Evolutionary conservation across 192 early-diverging fungal genomes (phyloP), one percentile per base, ranked within the genome.

Genomic region (Chytriomyces confervae): DNA sequence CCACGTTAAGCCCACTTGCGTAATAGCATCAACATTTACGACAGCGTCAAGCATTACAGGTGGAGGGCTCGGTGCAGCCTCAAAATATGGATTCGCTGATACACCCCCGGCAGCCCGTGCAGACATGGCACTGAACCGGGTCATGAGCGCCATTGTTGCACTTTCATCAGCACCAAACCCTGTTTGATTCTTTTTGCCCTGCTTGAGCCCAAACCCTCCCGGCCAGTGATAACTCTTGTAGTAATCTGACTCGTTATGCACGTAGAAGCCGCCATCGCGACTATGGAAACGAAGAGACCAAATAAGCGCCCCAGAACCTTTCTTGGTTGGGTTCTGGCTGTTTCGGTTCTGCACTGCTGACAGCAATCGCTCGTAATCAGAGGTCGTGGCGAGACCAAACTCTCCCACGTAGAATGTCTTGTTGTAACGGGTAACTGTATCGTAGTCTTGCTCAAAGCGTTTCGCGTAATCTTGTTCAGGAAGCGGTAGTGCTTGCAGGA

Each of bases 281-380:
- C 79, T 70, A 47, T 78, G 80, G 70, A 68, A 86, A 44, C 86
- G 66, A 43, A 88, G 64, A 44, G 67, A 75, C 87, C 87, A 88
- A 11, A 85, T 64, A 60, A 88, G 51, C 3, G 78, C 69, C 6
- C 87, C 87, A 5, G 80, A 27, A 36, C 36, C 2, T 36, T 36
- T 36, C 29, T 78, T 63, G 45, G 50, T 43, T 3, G 24, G 11
- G 50, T 69, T 81, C 10, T 45, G 27, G 10, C 72, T 51, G 49
- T 73, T 72, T 13, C 23, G 62, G 24, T 79, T 48, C 3, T 9
- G 62, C 10, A 82, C 62, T 16, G 57, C 64, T 5, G 18, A 9
- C 10, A 79, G 63, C 1, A 79, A 66, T 20, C 9, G 10, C 5
- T 46, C 62, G 36, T 66, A 69, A 23, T 79, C 76, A 10, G 29